Percentiles rank a stretch among this genome's conserved stretches.
These are phyloP conservation scores for Arabidopsis thaliana DNA, from an alignment of 345 rosid species.

Conservation along the genomic window DNA sequence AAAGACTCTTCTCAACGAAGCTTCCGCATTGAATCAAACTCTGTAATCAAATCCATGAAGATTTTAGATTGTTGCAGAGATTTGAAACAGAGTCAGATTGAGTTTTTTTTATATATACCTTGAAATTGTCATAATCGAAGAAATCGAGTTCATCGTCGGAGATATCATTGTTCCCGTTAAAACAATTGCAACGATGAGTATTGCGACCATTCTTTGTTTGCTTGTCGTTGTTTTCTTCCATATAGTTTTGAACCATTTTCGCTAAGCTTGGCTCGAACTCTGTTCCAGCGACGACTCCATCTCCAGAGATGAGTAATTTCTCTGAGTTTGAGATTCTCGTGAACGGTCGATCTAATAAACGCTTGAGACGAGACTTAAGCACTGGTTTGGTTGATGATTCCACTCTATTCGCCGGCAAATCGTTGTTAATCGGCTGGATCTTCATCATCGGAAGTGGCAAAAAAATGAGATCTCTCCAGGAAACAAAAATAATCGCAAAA, in stretches of 20 bases:
- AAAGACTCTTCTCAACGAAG: slow-evolving; percentile 66
- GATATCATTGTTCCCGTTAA: slow-evolving; percentile 76
- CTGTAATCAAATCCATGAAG: slow-evolving; percentile 48
- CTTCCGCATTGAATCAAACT: slow-evolving; percentile 70
- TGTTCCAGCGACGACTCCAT: slow-evolving; percentile 20
- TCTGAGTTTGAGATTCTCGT: slow-evolving; percentile 56
- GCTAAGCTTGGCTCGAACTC: slow-evolving; percentile 90
- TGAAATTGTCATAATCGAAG: slow-evolving; percentile 59
- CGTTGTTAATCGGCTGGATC: slow-evolving; percentile 65
- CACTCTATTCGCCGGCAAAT: slow-evolving; percentile 41
- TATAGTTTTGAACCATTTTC: slow-evolving; percentile 83
- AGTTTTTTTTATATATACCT: slow-evolving; percentile 50
- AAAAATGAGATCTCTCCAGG: not conserved
- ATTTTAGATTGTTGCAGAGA: not conserved
- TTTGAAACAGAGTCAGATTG: not conserved
- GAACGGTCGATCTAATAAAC: slow-evolving; percentile 63
- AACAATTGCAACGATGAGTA: slow-evolving; percentile 81
- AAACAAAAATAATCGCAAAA: not conserved
- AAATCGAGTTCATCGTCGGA: slow-evolving; percentile 82
- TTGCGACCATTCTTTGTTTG: slow-evolving; percentile 58
- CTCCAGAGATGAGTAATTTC: slow-evolving; percentile 47
- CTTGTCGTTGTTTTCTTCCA: slow-evolving; percentile 85
- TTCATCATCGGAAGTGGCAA: slow-evolving; percentile 74
- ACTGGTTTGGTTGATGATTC: slow-evolving; percentile 59
- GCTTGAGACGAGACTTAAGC: slow-evolving; percentile 49